Evolutionary conservation across 1,139 yeast species (phyloP).

Genomic region (Hyphopichia buzzinii): DNA sequence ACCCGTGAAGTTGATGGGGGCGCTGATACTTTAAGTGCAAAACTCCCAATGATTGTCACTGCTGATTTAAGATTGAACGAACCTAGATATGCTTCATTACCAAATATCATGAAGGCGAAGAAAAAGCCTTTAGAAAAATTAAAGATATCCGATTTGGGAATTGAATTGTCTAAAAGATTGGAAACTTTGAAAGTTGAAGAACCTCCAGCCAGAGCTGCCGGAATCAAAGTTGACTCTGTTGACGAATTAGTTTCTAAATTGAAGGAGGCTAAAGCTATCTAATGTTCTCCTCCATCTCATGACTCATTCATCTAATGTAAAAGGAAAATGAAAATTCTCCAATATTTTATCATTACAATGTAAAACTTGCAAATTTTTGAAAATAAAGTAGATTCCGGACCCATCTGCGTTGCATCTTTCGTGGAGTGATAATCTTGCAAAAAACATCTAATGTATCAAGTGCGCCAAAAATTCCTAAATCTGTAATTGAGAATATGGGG

Average conservation of each 20-base stretch:
- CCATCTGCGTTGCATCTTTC: too few relatives aligned
- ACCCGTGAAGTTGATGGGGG: constrained; percentile 97
- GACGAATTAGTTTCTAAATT: constrained; percentile 80
- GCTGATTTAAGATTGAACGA: constrained; percentile 91
- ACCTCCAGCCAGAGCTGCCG: constrained; percentile 81
- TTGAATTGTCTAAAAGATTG: constrained; percentile 63
- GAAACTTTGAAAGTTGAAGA: constrained; percentile 75
- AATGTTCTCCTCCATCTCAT: constrained; percentile 7
- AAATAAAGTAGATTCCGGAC: too few relatives aligned
- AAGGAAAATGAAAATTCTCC: neutral
- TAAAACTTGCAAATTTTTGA: too few relatives aligned
- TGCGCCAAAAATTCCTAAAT: too few relatives aligned
- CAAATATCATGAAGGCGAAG: constrained; percentile 97
- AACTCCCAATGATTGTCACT: constrained; percentile 82
- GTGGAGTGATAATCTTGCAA: too few relatives aligned
- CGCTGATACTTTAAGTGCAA: constrained; percentile 74
- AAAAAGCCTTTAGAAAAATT: constrained; percentile 84
- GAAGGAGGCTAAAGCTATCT: constrained; percentile 64
- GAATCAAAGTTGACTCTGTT: constrained; percentile 73
- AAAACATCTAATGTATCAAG: too few relatives aligned
- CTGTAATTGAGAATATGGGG: neutral
- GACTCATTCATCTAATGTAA: neutral
- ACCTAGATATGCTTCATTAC: constrained; percentile 91
- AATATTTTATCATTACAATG: neutral
- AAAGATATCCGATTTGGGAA: constrained; percentile 67